Conservation (phyloP, 108 stramenopile genomes). For the Epithemia pelagica region DNA sequence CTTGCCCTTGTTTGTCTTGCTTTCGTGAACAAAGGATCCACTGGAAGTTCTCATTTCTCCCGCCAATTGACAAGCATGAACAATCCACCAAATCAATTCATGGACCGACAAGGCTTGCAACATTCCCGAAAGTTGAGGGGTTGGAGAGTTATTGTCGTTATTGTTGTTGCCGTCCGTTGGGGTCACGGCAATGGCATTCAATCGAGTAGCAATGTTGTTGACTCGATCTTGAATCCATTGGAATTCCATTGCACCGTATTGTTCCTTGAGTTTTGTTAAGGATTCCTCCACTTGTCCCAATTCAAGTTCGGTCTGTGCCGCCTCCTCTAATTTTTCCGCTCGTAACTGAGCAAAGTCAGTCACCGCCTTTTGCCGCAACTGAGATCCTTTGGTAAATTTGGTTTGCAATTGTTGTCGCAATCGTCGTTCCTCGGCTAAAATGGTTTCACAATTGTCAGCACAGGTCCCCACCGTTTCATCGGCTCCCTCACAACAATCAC, state of each 20-base stretch:
- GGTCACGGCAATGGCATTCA: not conserved
- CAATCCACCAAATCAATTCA: conserved; percentile 39
- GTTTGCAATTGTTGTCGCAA: conserved; percentile 12
- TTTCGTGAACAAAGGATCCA: not conserved
- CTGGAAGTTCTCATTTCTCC: conserved; percentile 44
- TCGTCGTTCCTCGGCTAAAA: conserved; percentile 45
- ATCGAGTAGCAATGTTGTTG: not conserved
- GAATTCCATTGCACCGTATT: not conserved
- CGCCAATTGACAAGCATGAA: conserved; percentile 56
- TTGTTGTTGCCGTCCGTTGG: no score
- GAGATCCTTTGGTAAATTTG: conserved; percentile 37
- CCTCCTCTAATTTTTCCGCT: conserved; percentile 3
- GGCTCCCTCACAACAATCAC: conserved; percentile 78
- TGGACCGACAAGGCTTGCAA: conserved; percentile 11
- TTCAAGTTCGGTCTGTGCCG: not conserved
- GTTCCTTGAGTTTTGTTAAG: not conserved
- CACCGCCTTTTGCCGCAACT: conserved; percentile 28
- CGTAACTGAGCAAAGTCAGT: conserved; percentile 27
- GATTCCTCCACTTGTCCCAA: conserved; percentile 1
- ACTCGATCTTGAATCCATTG: not conserved
- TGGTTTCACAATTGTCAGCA: conserved; percentile 50
- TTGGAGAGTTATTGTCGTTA: not conserved
- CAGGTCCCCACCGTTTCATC: conserved; percentile 47
- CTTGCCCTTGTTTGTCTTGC: conserved; percentile 10
- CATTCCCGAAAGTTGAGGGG: not conserved